Evolutionary conservation across 768 basidiomycete genomes (phyloP).

Genomic region (Crucibulum laeve): DNA sequence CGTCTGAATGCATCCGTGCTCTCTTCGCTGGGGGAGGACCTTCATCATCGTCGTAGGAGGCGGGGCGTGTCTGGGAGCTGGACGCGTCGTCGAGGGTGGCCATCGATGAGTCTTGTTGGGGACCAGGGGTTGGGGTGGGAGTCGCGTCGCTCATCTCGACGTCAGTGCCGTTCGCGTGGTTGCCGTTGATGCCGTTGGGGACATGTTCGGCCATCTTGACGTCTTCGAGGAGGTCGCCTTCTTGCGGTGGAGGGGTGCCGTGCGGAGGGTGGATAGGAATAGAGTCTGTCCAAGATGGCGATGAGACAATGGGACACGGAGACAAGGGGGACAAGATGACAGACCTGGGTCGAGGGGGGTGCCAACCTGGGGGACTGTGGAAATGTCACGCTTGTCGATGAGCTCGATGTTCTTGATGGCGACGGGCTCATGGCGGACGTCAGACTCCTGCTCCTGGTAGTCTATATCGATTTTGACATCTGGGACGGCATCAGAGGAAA

Average conservation of each 20-base stretch:
- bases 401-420: conserved; percentile 41
- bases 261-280: conserved; percentile 39
- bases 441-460: conserved; percentile 60
- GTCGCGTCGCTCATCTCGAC: conserved; percentile 37
- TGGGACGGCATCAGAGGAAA: conserved; percentile 41
- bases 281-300: conserved; percentile 27
- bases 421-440: conserved; percentile 60
- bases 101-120: conserved; percentile 35
- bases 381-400: conserved; percentile 32
- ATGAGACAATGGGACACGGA: conserved; percentile 12
- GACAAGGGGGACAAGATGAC: conserved; percentile 17
- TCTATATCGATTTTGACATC: conserved; percentile 64
- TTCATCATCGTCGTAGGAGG: conserved; percentile 50
- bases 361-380: conserved; percentile 38
- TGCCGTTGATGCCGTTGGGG: conserved; percentile 6
- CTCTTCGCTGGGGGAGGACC: conserved; percentile 82
- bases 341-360: conserved; percentile 50
- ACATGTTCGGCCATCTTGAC: conserved; percentile 50
- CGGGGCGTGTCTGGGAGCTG: conserved; percentile 25
- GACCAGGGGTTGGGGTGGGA: conserved; percentile 33
- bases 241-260: conserved; percentile 40
- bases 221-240: conserved; percentile 43
- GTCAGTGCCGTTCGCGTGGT: conserved; percentile 32
- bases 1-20: conserved; percentile 70
- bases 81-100: conserved; percentile 27